phyloP scores from a whole-genome alignment of 129 eudicot species.

The Deinandra increscens region DNA sequence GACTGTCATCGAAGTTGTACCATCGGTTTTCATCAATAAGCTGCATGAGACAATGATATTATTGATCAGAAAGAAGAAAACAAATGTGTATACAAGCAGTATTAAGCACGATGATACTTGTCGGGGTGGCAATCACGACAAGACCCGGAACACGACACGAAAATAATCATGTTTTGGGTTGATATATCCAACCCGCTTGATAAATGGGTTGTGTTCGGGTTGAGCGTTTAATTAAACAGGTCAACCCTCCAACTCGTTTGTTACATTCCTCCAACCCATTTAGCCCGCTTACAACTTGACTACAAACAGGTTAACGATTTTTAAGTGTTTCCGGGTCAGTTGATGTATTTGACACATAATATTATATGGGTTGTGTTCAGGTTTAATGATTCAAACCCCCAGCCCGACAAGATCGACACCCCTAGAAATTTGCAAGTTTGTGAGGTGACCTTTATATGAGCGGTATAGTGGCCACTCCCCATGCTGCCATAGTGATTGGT shows the following conservation, averaged over 20 bases:
- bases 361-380: neutral
- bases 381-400: neutral
- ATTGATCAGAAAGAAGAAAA: neutral
- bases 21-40: constrained; percentile 85
- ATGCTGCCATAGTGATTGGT: constrained; percentile 95
- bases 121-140: neutral
- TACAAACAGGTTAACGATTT: neutral
- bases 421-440: constrained; percentile 6
- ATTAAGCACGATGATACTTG: neutral
- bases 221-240: neutral
- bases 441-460: constrained; percentile 68
- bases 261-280: neutral
- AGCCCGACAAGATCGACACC: neutral
- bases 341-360: neutral
- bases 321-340: neutral
- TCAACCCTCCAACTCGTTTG: neutral
- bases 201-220: neutral
- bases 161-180: neutral
- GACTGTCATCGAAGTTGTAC: constrained; percentile 89
- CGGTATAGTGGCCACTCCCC: constrained; percentile 99
- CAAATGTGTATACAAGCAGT: neutral
- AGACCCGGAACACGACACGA: neutral
- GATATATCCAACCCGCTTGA: neutral
- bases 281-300: neutral
- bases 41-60: constrained; percentile 37